Evolutionary conservation across 352 stramenopile species (phyloP).

Genomic region (Elongisporangium prolatum): DNA sequence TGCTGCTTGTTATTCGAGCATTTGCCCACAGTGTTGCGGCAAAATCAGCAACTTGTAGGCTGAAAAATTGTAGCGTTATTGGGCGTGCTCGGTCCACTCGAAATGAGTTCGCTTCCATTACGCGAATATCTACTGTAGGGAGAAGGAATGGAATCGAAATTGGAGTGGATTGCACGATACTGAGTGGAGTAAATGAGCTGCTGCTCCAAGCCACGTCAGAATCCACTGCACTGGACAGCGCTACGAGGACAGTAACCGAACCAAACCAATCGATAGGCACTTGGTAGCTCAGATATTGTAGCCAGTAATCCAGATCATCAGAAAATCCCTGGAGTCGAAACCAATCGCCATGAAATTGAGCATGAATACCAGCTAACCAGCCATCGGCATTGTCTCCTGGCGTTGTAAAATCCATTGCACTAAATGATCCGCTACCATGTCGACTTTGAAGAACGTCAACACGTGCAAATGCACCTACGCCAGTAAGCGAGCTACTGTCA

Average conservation of each 20-base stretch:
- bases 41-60: not conserved
- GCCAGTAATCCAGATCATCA: not conserved
- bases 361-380: not conserved
- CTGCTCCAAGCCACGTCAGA: not conserved
- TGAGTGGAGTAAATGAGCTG: not conserved
- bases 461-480: slow-evolving; percentile 11
- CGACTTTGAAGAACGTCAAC: slow-evolving; percentile 4
- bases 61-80: not conserved
- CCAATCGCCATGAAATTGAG: not conserved
- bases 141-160: not conserved
- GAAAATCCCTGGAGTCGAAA: not conserved
- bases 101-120: not conserved
- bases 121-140: not conserved
- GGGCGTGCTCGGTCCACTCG: not conserved
- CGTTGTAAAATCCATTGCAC: not conserved
- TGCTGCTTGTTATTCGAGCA: not conserved
- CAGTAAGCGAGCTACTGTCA: slow-evolving; percentile 5
- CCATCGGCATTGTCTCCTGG: not conserved
- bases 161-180: not conserved
- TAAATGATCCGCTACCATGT: slow-evolving; percentile 5
- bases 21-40: not conserved
- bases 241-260: not conserved
- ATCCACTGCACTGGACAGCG: not conserved
- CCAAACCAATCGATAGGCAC: not conserved
- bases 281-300: not conserved